Base-by-base conservation (phyloP, 139 green algal species). In the Coccomyxa sp. region DNA sequence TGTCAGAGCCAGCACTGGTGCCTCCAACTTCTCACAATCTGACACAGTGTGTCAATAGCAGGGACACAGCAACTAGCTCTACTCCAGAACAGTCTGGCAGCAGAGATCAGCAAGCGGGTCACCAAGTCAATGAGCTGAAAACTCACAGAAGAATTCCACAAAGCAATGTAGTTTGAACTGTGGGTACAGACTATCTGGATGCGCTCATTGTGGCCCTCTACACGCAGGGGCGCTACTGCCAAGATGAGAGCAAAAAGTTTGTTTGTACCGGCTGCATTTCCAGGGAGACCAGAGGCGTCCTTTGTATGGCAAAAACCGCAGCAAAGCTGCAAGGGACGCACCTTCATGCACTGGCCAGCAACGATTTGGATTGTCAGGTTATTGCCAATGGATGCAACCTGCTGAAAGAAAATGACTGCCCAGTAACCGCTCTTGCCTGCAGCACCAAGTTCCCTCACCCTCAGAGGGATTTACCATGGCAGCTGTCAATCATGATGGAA, bases 341-440 rank as follows among this genome's bases (percentile, higher is more conserved):
- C 85, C 82, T 88, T 86, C 77, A 84, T 82, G 45, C 77, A 76
- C 32, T 82, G 67, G 13, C 87, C 87, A 7, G 87, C 87, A 15
- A 88, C 82, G 84, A 90, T 90, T 27, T 84, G 76, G 30, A 90
- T 84, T 25, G 87, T 85, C 0, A 90, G 66, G 75, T 90, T 90
- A 85, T 90, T 90, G 79, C 87, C 87, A 27, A 90, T 57, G n/a
- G 83, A 88, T 0, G 87, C 87, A 31, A 90, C 71, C 79, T 90
- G 87, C 76, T 90, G 87, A 74, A 89, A 89, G 32, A 86, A 79
- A 0, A 88, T 80, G 18, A 83, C 77, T 10, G 81, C 76, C 45
- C 60, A 87, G n/a, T 79, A 79, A 0, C 85, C 85, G 67, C 38
- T 80, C 63, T 60, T 76, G 27, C 85, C 87, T 88, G 82, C 76